These are phyloP conservation scores for Monsonia emarginata DNA, from an alignment of 441 rosid genomes.

Conservation along the genomic window DNA sequence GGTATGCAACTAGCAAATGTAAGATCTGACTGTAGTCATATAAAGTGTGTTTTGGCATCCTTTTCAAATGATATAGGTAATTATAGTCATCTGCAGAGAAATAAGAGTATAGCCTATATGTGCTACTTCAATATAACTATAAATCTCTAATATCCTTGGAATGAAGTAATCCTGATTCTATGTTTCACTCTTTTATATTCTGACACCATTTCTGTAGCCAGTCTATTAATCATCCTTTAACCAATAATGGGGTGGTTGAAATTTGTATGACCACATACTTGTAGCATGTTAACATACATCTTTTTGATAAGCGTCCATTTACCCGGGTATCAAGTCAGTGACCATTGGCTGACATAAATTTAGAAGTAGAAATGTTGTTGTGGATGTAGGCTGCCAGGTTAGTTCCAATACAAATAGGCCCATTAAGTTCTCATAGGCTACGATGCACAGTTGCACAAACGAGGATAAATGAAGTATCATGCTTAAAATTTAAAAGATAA, in stretches of 20 bases:
- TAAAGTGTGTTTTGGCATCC: too few species aligned
- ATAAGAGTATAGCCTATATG: not conserved
- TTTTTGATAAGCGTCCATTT: too few species aligned
- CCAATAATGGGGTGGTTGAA: too few species aligned
- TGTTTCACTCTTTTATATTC: too few species aligned
- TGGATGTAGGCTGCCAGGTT: not conserved
- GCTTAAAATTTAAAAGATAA: too few species aligned
- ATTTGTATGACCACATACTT: too few species aligned
- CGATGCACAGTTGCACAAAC: not conserved
- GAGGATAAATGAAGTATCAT: not conserved
- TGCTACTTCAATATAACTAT: not conserved
- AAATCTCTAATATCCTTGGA: not conserved
- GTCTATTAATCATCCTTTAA: too few species aligned
- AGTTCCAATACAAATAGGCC: not conserved
- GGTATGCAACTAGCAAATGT: slow-evolving; percentile 37
- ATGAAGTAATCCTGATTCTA: too few species aligned
- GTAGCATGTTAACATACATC: too few species aligned
- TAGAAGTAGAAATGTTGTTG: not conserved
- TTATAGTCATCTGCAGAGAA: not conserved
- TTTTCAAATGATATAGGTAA: too few species aligned
- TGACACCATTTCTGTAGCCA: too few species aligned
- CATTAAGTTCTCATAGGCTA: not conserved
- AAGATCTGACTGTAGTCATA: not conserved
- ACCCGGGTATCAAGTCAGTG: not conserved
- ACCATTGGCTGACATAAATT: not conserved